These are phyloP conservation scores for Cercospora beticola DNA, from an alignment of 2,329 filamentous ascomycete genomes.

Conservation along the genomic window DNA sequence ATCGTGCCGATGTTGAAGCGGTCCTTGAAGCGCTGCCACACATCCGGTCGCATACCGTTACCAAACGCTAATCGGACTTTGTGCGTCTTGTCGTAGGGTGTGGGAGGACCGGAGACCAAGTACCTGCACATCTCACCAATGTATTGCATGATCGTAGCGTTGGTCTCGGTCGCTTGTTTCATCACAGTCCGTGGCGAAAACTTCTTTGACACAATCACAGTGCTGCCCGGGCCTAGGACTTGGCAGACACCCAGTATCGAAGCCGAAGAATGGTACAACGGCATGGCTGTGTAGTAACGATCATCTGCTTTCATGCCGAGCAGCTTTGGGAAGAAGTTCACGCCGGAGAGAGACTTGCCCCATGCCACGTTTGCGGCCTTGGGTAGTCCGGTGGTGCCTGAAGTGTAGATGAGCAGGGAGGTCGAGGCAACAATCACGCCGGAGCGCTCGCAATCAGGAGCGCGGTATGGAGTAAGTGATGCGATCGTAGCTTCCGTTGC, in stretches of 20 bases:
- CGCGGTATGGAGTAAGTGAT: slow-evolving; percentile 29
- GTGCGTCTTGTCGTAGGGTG: slow-evolving; percentile 70
- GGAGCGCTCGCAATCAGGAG: slow-evolving; percentile 35
- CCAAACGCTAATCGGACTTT: slow-evolving; percentile 74
- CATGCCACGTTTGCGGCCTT: slow-evolving; percentile 53
- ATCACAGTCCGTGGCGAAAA: slow-evolving; percentile 79
- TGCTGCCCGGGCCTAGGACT: slow-evolving; percentile 55
- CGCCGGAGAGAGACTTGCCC: slow-evolving; percentile 33
- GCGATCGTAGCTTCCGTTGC: slow-evolving; percentile 51
- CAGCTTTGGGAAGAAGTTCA: slow-evolving; percentile 29
- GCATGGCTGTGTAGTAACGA: slow-evolving; percentile 87
- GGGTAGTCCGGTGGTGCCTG: slow-evolving; percentile 79
- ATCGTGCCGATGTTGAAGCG: slow-evolving; percentile 54
- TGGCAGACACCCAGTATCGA: slow-evolving; percentile 66
- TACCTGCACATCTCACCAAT: slow-evolving; percentile 87
- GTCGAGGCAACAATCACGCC: slow-evolving; percentile 49
- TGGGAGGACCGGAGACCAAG: slow-evolving; percentile 65
- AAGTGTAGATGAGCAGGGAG: slow-evolving; percentile 78
- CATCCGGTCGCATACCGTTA: slow-evolving; percentile 78
- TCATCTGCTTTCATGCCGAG: slow-evolving; percentile 68
- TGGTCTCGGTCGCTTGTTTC: slow-evolving; percentile 67
- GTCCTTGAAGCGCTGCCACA: slow-evolving; percentile 76
- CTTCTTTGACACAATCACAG: slow-evolving; percentile 70
- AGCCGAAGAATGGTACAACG: slow-evolving; percentile 82
- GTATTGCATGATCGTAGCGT: slow-evolving; percentile 79